Evolutionary conservation across 2,329 filamentous ascomycete species (phyloP), one percentile per base, ranked within the genome.

Genomic region (Fusarium sp.): DNA sequence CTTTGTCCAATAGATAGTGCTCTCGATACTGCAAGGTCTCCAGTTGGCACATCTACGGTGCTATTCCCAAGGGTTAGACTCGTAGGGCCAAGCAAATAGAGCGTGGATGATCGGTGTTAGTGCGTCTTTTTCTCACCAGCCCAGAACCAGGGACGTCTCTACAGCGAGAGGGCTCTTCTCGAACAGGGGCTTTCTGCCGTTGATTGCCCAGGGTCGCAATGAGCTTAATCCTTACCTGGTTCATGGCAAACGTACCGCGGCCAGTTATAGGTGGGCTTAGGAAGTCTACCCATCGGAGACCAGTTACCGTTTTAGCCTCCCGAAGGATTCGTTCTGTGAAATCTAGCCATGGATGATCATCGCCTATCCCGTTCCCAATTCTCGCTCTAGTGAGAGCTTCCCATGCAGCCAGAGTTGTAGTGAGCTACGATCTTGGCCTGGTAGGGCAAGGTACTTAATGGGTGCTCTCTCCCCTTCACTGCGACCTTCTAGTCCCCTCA

Each of bases 331-430:
- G 35, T 52, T 27, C 35, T 42, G 17, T 13, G 41, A 36, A 68
- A 52, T 63, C 66, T 62, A 62, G 52, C 17, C 50, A 66, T 50
- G 50, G 46, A 58, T 25, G 63, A 69, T 69, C 63, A 69, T 63
- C 41, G 20, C 66, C 25, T 25, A 54, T 65, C 33, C 52, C 39
- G 52, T 67, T 45, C 18, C 27, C 20, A 41, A 25, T 50, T 44
- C 47, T 67, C 11, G 39, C 41, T 59, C 41, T 42, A 53, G 39
- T 46, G 45, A 57, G 50, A 67, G 57, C 63, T 50, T 62, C 38
- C 15, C 18, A 42, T 29, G 39, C 35, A 41, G 38, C 25, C 22
- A 58, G 27, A 47, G 38, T 55, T 47, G 20, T 13, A 39, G 6
- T 27, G 45, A 59, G 45, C 64, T 35, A 36, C 38, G 49, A 63